Base-by-base conservation (phyloP, 805 yeast species). In the Clavispora asparagi region DNA sequence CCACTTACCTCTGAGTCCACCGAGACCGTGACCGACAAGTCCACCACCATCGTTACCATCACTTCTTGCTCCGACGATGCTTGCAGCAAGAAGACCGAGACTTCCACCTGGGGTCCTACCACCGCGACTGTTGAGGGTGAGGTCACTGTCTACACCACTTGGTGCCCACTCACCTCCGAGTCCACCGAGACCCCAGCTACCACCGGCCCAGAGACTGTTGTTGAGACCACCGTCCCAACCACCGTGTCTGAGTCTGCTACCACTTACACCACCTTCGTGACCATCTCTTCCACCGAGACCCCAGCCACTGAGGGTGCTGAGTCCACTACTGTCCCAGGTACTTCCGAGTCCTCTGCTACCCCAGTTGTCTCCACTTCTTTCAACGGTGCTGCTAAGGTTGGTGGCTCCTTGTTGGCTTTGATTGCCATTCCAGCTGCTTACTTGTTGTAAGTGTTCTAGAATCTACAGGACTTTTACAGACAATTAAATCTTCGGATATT, bases 371-470 rank as follows among this genome's bases (percentile, higher is more conserved):
- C 50, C 47, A 43, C 56, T 35, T 31, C 48, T 39, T 41, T 47
- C 51, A 53, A 51, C 46, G 51, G 53, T 39, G 60, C 53, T 45
- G 44, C 32, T 38, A 49, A 45, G 51, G 37, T 52, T 28, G 58
- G 59, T 37, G 58, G 61, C 29, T 63, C 70, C 19, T 47, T 59
- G 50, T 45, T 58, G 29, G 70, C 69, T 37, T 46, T 61, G 39
- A 54, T 60, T 40, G 61, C 65, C 47, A 49, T 67, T 41, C 66
- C 73, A 46, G 61, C 64, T 48, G 72, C 67, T 45, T 64, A 63
- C 62, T 61, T 68, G 55, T 47, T 68, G 54, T 68, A 65, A 64
- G 52, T 40, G 25, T 7, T 27, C 16, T 14, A 30, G 28, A 25
- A 32, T 32, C 19, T 32, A 14, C n/a, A 12, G 14, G 12, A 31